Conservation (phyloP, 345 rosid genomes). For the Barbarea vulgaris region DNA sequence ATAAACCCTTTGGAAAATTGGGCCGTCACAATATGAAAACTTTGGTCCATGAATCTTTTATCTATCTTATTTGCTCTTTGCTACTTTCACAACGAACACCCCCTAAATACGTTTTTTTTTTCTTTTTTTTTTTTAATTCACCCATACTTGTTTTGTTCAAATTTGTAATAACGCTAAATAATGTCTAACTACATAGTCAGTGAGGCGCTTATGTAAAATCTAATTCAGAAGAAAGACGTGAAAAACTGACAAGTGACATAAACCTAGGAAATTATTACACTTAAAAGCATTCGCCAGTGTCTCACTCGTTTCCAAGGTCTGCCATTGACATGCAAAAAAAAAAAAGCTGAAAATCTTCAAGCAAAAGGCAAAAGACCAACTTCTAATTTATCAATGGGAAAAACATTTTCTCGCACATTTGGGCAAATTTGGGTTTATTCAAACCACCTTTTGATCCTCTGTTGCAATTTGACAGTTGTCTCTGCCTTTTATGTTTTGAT, state of each 20-base stretch:
- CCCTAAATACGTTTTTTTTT: no score
- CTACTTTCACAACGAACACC: not conserved
- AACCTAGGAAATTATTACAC: conserved; percentile 4
- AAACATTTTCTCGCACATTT: no score
- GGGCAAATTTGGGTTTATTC: not conserved
- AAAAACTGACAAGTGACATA: conserved; percentile 23
- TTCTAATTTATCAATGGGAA: not conserved
- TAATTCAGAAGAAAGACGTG: not conserved
- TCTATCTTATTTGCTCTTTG: not conserved
- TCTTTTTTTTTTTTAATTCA: no score
- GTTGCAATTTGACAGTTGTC: conserved; percentile 11
- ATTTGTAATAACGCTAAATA: not conserved
- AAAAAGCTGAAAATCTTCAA: conserved; percentile 1
- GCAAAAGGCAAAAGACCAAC: not conserved
- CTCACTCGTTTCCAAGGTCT: conserved; percentile 20
- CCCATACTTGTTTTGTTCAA: not conserved
- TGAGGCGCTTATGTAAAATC: not conserved
- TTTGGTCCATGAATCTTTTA: not conserved
- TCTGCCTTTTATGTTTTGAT: not conserved
- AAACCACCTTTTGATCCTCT: not conserved
- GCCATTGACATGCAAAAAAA: not conserved
- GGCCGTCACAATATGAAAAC: not conserved
- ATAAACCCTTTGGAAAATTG: not conserved
- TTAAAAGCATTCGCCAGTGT: conserved; percentile 9
- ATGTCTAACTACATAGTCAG: not conserved